Evolutionary conservation across 495 filamentous ascomycete genomes (phyloP).

Genomic region (Aspergillus bertholletiae): DNA sequence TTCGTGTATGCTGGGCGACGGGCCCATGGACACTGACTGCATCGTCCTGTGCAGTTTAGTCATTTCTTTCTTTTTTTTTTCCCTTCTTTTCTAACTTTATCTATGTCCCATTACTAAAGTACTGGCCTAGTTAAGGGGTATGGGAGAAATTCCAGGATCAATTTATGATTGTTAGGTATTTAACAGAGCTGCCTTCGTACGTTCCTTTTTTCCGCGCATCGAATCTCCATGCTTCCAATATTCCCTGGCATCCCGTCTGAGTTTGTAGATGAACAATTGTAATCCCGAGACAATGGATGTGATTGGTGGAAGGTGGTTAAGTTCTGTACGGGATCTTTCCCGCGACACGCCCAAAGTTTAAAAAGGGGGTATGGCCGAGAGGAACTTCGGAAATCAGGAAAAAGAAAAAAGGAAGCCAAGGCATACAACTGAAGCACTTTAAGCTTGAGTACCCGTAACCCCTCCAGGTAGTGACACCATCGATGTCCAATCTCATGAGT

Average conservation of each 20-base stretch:
- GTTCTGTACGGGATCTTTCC: neutral
- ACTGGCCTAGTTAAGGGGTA: no score
- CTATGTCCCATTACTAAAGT: neutral
- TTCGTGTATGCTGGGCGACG: no score
- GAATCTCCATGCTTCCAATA: neutral
- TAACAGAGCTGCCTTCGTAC: neutral
- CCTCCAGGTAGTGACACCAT: neutral
- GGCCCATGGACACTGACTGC: neutral
- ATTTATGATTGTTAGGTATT: neutral
- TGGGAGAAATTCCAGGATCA: neutral
- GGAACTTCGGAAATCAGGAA: neutral
- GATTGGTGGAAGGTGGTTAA: neutral
- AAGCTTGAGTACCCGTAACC: conserved; percentile 7
- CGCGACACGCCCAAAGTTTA: conserved; percentile 2
- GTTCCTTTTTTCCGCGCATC: neutral
- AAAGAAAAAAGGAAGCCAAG: neutral
- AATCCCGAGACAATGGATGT: neutral
- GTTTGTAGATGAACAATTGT: neutral
- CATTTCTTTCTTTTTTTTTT: neutral
- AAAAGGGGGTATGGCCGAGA: neutral
- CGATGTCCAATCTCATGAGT: conserved; percentile 2
- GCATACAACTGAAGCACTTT: neutral
- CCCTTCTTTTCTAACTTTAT: neutral
- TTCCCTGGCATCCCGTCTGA: neutral
- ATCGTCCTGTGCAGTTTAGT: neutral